These are phyloP conservation scores for Metrosideros polymorpha DNA, from an alignment of 441 rosid species.

Conservation along the genomic window DNA sequence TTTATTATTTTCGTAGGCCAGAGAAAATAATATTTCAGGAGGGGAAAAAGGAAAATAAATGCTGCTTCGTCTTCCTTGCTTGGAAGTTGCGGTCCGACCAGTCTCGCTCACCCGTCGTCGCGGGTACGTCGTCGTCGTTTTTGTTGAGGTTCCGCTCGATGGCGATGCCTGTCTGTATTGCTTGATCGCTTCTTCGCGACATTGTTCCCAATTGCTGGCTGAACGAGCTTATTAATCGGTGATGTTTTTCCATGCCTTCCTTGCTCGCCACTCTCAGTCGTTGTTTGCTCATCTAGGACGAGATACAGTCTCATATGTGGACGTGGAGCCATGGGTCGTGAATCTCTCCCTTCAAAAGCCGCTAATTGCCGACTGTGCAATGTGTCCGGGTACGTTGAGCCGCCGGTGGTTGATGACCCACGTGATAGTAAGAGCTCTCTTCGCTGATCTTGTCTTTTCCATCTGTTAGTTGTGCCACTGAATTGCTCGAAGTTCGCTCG, in stretches of 20 bases:
- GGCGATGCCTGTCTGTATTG: neutral
- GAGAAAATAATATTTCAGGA: neutral
- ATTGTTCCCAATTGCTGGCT: neutral
- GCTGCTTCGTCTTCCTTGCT: neutral
- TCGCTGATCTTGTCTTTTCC: neutral
- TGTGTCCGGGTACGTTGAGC: conserved; percentile 33
- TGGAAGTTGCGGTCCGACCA: neutral
- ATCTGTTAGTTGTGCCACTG: conserved; percentile 44
- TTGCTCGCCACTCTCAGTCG: neutral
- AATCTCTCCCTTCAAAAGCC: conserved; percentile 15
- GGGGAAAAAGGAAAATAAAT: neutral
- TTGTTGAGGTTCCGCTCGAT: neutral
- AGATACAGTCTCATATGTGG: neutral
- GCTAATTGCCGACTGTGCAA: conserved; percentile 37
- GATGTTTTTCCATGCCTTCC: neutral
- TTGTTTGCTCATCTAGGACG: neutral
- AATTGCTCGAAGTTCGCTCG: conserved; percentile 55
- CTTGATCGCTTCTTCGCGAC: neutral
- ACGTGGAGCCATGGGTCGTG: conserved; percentile 28
- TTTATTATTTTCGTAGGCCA: neutral
- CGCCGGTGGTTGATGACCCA: neutral
- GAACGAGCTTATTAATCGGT: neutral
- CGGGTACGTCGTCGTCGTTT: neutral
- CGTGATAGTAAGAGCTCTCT: neutral
- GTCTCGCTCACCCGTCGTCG: neutral